Evolutionary conservation across 441 rosid species (phyloP), one percentile per base, ranked within the genome.

Genomic region (Geranium incanum): DNA sequence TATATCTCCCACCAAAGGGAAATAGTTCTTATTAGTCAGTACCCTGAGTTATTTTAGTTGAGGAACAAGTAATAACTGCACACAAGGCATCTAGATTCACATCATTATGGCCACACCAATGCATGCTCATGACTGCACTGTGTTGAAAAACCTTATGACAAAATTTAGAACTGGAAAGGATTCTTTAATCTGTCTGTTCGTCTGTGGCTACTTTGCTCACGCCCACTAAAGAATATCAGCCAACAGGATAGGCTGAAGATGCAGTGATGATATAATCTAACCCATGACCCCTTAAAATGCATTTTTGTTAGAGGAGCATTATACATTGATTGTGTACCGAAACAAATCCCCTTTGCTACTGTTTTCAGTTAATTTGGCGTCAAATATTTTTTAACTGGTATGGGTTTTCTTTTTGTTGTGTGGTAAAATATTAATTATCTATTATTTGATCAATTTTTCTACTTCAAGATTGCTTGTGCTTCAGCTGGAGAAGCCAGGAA

Each of bases 381-480:
- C 21, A n/a, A 66, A 66, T 33, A 15, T 15, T 48, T 48, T 12
- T 5, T 67, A 18, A 67, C 13, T 38, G 21, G 62, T 55, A 39
- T 50, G 21, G 52, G 36, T 71, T 12, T 52, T 65, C 36, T 16
- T 39, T 59, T 48, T 48, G 57, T 48, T 62, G n/a, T 52, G 9
- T 43, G 69, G 23, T 13, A 68, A 71, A 77, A 68, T 23, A 48
- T n/a, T 28, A 64, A 28, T 12, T 28, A 69, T 39, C 52, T 68
- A 36, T 67, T 72, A 38, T 75, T 59, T 72, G 67, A 43, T 39
- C 67, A 36, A 72, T 67, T 66, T 48, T 12, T 48, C 57, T 78
- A 41, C 71, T 84, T 81, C 71, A 72, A 94, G 99, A 90, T 94
- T 84, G 99, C 95, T 77, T 92, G 97, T 84, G 86, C 89, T 75